Conservation (phyloP, 305 asterid species). For the Fraxinus xanthoxyloides region DNA sequence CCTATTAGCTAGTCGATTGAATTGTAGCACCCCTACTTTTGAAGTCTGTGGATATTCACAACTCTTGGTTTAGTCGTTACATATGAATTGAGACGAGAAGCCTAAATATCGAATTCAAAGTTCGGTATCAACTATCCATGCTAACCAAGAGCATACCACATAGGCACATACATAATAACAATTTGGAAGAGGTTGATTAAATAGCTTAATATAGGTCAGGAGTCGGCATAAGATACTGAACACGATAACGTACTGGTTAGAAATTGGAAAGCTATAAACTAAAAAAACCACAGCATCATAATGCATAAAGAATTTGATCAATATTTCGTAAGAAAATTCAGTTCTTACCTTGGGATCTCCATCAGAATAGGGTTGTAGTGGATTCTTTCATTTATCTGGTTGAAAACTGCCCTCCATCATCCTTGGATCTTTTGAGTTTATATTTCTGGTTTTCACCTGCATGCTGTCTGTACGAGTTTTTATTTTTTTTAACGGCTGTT, state of each 20-base stretch:
- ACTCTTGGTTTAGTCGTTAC: background rate
- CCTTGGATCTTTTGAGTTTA: background rate
- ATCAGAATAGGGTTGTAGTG: background rate
- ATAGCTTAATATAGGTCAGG: background rate
- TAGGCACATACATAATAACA: background rate
- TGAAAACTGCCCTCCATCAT: background rate
- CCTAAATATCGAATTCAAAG: background rate
- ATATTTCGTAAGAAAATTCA: background rate
- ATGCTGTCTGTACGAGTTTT: background rate
- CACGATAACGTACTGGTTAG: background rate
- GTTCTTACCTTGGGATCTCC: background rate
- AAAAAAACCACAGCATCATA: background rate
- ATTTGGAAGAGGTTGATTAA: background rate
- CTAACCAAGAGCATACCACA: background rate
- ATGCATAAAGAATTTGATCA: background rate
- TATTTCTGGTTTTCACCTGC: background rate
- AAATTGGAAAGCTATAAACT: background rate
- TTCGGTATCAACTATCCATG: background rate
- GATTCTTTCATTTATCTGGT: background rate
- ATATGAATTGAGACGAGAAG: background rate
- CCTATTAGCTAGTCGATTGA: background rate
- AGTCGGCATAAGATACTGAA: background rate
- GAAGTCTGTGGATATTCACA: background rate
- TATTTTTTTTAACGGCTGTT: background rate
- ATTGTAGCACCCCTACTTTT: background rate